These are phyloP conservation scores for Pichia sp. DNA, from an alignment of 1,139 yeast genomes.

Conservation along the genomic window DNA sequence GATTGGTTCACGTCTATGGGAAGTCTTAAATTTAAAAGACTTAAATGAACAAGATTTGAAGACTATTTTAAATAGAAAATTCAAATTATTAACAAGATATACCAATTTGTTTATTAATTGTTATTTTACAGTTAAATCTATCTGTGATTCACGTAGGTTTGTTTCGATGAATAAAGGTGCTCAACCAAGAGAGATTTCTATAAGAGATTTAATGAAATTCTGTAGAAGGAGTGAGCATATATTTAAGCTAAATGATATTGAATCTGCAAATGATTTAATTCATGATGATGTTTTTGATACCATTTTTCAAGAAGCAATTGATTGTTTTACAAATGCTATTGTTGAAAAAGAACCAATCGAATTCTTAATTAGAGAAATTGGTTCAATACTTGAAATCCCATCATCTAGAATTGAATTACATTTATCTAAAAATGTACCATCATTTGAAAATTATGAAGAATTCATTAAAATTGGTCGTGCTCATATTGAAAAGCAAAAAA, in stretches of 20 bases:
- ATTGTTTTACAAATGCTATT: conserved; percentile 86
- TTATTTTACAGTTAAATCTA: conserved; percentile 48
- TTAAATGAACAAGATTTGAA: conserved; percentile 56
- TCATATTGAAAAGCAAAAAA: conserved; percentile 34
- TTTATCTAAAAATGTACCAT: conserved; percentile 63
- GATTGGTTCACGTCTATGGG: conserved; percentile 84
- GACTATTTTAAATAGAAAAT: conserved; percentile 50
- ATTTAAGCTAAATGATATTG: conserved; percentile 44
- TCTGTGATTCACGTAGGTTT: conserved; percentile 53
- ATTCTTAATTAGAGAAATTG: conserved; percentile 61
- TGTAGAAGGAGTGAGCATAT: conserved; percentile 62
- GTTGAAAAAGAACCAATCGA: conserved; percentile 58
- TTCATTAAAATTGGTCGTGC: conserved; percentile 69
- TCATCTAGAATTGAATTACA: conserved; percentile 66
- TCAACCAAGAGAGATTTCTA: conserved; percentile 66
- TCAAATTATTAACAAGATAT: conserved; percentile 52
- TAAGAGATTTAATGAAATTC: conserved; percentile 80
- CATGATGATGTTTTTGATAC: conserved; percentile 61
- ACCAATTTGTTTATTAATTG: conserved; percentile 55
- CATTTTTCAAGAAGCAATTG: conserved; percentile 86
- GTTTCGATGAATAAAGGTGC: conserved; percentile 66
- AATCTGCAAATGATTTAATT: conserved; percentile 46
- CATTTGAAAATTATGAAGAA: conserved; percentile 45
- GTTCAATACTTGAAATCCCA: conserved; percentile 67
- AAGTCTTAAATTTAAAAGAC: conserved; percentile 45